Base-by-base conservation (phyloP, 495 filamentous ascomycete genomes). In the Pseudotulostoma volvatum region DNA sequence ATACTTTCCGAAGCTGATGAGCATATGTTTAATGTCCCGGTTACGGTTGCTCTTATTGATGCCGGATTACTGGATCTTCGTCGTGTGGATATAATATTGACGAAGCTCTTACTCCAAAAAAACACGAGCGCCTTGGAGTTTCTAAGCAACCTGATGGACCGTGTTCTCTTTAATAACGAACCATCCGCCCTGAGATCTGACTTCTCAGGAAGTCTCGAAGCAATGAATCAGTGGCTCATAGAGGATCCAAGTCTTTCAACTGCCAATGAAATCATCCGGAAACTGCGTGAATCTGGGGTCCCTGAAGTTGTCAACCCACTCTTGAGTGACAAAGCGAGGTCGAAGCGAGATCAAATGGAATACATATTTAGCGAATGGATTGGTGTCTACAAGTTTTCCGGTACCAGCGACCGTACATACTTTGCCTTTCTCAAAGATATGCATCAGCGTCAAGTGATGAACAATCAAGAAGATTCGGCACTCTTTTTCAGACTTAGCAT, bases 331-430 rank as follows among this genome's bases (percentile, higher is more conserved):
- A 61, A 61, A 37, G 57, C 73, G 16, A 46, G 60, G 39, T 54
- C 66, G 9, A 76, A 75, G 48, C 71, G 73, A 33, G 79, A 88
- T 37, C 87, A 93, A 46, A 74, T 94, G 60, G 81, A 92, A 48
- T 96, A 96, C 50, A 69, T 93, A 31, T 93, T 99, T 53, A 81
- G 79, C 7, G 90, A 96, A 54, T 99, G 90, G 90, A 70, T 85
- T 40, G 74, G 77, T 30, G 69, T 96, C 11, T 85, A 75, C 63
- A 74, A 80, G 55, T 79, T 81, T 35, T 67, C 71, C 7, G 70
- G 73, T 43, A 74, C 76, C 0, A 73, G 73, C 8, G 80, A 85
- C 19, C 83, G 79, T 48, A 69, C 79, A 0, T 66, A 73, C 37
- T 57, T 67, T 5, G 73, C 83, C 1, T 99, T 96, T 58, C 73